Conservation (phyloP, 2,329 filamentous ascomycete genomes). For the Didymella segeticola region DNA sequence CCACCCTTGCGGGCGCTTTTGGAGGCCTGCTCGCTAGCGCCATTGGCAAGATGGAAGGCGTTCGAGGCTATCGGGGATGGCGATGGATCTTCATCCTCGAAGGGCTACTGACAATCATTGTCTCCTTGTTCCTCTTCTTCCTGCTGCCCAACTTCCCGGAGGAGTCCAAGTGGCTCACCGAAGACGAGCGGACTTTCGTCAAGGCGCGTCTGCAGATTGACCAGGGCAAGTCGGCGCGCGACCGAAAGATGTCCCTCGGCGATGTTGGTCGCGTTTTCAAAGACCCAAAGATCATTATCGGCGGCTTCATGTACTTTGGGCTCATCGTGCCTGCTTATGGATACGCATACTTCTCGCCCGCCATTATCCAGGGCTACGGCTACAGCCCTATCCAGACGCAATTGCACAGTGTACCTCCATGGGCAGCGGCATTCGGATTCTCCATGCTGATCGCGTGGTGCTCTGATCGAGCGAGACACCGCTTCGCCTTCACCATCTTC, state of each 20-base stretch:
- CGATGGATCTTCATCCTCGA: slow-evolving; percentile 67
- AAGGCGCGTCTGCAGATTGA: slow-evolving; percentile 55
- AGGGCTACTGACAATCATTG: slow-evolving; percentile 53
- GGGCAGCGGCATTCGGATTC: slow-evolving; percentile 78
- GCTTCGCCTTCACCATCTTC: slow-evolving; percentile 74
- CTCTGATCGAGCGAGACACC: slow-evolving; percentile 75
- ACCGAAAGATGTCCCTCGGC: slow-evolving; percentile 51
- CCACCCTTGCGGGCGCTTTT: slow-evolving; percentile 81
- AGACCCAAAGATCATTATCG: slow-evolving; percentile 57
- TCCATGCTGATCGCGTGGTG: slow-evolving; percentile 75
- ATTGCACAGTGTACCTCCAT: slow-evolving; percentile 63
- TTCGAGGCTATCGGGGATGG: slow-evolving; percentile 75
- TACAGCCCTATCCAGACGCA: slow-evolving; percentile 63
- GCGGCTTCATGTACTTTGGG: slow-evolving; percentile 61
- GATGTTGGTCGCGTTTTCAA: slow-evolving; percentile 57
- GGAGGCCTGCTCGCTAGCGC: slow-evolving; percentile 84
- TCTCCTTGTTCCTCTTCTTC: slow-evolving; percentile 57
- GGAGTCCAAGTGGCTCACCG: slow-evolving; percentile 56
- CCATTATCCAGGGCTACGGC: slow-evolving; percentile 58
- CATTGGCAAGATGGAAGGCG: slow-evolving; percentile 84
- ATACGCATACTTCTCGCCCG: slow-evolving; percentile 57
- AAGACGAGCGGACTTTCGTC: slow-evolving; percentile 56
- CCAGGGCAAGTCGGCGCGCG: slow-evolving; percentile 55
- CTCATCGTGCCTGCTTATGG: slow-evolving; percentile 50
- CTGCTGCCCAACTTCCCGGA: slow-evolving; percentile 58